Conservation (phyloP, 2,329 filamentous ascomycete species). For the Xylariaceae sp. region DNA sequence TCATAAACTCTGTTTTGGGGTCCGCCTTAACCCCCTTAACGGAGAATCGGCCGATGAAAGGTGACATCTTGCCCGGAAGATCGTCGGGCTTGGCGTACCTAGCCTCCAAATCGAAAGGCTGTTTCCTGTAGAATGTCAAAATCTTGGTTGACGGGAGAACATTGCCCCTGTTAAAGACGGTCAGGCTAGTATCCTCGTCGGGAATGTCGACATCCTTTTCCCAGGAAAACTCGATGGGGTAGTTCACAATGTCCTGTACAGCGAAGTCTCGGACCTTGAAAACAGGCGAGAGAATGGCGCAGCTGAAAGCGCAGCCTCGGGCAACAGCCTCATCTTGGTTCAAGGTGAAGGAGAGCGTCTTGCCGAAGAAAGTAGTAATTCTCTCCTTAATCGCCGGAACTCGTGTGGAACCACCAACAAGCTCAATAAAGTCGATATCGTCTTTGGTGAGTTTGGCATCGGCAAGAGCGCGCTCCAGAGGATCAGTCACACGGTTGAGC, state of each 20-base stretch:
- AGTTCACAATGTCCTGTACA: constrained; percentile 95
- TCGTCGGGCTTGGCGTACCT: constrained; percentile 83
- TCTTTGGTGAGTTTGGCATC: constrained; percentile 87
- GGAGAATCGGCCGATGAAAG: constrained; percentile 96
- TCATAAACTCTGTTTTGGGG: constrained; percentile 96
- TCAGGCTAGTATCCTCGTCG: constrained; percentile 95
- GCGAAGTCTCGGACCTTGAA: constrained; percentile 99
- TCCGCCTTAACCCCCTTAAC: constrained; percentile 97
- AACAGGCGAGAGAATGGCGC: constrained; percentile 92
- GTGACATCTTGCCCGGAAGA: constrained; percentile 83
- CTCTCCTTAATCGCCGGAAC: constrained; percentile 88
- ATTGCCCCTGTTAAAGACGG: constrained; percentile 96
- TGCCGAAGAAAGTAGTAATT: constrained; percentile 88
- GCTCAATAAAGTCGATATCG: constrained; percentile 89
- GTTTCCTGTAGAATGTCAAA: constrained; percentile 97
- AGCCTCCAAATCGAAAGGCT: constrained; percentile 93
- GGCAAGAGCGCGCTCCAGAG: constrained; percentile 87
- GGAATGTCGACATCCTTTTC: constrained; percentile 98
- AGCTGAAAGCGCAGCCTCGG: constrained; percentile 93
- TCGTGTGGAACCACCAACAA: constrained; percentile 92
- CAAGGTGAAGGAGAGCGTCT: constrained; percentile 88
- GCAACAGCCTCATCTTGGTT: constrained; percentile 98
- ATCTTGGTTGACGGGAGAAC: constrained; percentile 98
- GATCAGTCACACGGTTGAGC: constrained; percentile 64
- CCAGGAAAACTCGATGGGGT: constrained; percentile 98